Conservation (phyloP, 2,329 filamentous ascomycete species). For the Lachnellula hyalina region DNA sequence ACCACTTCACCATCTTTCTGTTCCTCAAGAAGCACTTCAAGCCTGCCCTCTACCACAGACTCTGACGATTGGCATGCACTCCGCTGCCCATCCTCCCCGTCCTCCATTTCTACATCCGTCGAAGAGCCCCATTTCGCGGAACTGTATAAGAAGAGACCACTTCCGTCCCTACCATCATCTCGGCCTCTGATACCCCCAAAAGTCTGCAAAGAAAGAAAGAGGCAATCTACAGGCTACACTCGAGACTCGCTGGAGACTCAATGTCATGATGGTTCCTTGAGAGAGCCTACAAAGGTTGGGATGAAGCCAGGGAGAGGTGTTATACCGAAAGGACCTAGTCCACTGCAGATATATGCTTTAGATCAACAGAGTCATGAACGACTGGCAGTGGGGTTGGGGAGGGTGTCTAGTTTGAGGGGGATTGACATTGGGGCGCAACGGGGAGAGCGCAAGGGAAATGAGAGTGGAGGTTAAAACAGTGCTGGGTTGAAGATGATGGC, state of each 20-base stretch:
- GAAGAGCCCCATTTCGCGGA: constrained; percentile 8
- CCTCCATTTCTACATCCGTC: constrained; percentile 7
- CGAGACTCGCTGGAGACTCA: constrained; percentile 4
- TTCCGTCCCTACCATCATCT: constrained; percentile 14
- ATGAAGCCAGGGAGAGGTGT: neutral
- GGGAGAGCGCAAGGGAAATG: neutral
- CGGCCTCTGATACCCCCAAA: neutral
- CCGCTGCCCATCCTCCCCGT: constrained; percentile 4
- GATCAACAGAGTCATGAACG: constrained; percentile 14
- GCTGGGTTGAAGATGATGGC: too few species aligned
- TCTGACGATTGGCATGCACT: constrained; percentile 7
- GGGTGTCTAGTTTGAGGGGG: neutral
- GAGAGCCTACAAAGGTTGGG: constrained; percentile 8
- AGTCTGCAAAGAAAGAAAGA: too few species aligned
- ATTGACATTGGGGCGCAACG: neutral
- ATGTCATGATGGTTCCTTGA: constrained; percentile 4
- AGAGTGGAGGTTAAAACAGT: neutral
- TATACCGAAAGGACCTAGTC: constrained; percentile 10
- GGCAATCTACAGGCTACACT: neutral
- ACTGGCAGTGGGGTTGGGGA: constrained; percentile 11
- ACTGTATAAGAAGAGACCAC: constrained; percentile 12
- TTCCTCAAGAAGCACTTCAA: constrained; percentile 1
- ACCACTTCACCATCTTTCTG: constrained; percentile 1
- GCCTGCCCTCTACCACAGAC: neutral
- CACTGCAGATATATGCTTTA: constrained; percentile 13